Evolutionary conservation across 805 yeast species (phyloP).

Genomic region (Saccharomycopsis fibuligera): DNA sequence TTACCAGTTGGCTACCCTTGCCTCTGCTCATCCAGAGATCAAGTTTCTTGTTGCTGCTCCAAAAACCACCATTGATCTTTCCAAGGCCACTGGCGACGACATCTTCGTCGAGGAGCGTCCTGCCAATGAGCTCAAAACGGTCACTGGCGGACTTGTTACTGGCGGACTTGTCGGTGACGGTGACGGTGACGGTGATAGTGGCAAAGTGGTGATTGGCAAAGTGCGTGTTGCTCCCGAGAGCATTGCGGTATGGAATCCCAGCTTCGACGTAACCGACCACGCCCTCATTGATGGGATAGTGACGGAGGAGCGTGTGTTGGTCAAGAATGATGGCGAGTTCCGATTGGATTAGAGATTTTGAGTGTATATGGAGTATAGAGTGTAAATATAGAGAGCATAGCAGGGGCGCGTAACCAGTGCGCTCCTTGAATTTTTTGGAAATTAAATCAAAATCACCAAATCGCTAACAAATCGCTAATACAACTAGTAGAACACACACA

Average conservation of each 20-base stretch:
- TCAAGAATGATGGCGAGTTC: slow-evolving; percentile 33
- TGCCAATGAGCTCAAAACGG: slow-evolving; percentile 64
- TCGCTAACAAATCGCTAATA: no score
- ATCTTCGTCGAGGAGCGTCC: slow-evolving; percentile 89
- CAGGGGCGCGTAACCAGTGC: no score
- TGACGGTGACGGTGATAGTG: slow-evolving; percentile 22
- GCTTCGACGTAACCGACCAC: slow-evolving; percentile 90
- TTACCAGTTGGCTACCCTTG: slow-evolving; percentile 72
- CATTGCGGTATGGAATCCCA: slow-evolving; percentile 90
- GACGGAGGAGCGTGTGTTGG: slow-evolving; percentile 64
- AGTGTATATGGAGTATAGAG: no score
- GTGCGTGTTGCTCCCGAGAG: slow-evolving; percentile 83
- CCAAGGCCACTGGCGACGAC: slow-evolving; percentile 59
- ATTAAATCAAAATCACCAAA: no score
- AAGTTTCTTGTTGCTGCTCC: slow-evolving; percentile 95
- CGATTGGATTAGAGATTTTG: no score
- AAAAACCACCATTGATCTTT: slow-evolving; percentile 76
- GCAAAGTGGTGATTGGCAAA: slow-evolving; percentile 32
- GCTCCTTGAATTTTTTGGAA: no score
- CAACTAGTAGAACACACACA: no score
- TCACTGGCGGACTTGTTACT: slow-evolving; percentile 59
- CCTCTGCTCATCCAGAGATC: slow-evolving; percentile 57
- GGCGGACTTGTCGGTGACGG: no score
- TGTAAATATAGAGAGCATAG: no score
- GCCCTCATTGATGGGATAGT: slow-evolving; percentile 80